These are phyloP conservation scores for Fusarium denticulatum DNA, from an alignment of 2,329 filamentous ascomycete genomes.

Conservation along the genomic window DNA sequence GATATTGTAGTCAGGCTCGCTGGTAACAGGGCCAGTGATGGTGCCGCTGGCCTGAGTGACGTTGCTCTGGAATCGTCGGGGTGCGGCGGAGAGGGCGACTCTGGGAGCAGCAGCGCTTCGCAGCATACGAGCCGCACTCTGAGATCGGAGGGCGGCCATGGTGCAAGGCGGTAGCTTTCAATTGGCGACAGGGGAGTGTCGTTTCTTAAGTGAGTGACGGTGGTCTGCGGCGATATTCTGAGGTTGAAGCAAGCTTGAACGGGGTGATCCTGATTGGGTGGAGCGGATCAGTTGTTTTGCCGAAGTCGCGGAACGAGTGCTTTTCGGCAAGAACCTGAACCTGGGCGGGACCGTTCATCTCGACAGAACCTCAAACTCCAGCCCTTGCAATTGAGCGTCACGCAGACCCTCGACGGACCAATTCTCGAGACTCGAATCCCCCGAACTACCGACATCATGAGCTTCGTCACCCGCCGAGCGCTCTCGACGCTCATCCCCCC, in stretches of 20 bases:
- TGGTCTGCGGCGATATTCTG: slow-evolving; percentile 45
- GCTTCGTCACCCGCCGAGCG: slow-evolving; percentile 88
- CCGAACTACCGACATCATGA: slow-evolving; percentile 74
- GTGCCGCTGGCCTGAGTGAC: slow-evolving; percentile 55
- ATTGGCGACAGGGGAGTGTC: slow-evolving; percentile 35
- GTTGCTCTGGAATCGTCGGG: slow-evolving; percentile 66
- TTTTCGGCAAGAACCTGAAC: slow-evolving; percentile 56
- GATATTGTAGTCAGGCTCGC: slow-evolving; percentile 83
- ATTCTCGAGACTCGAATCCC: slow-evolving; percentile 38
- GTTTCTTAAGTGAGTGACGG: slow-evolving; percentile 38
- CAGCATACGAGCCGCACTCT: slow-evolving; percentile 62
- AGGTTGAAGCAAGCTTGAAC: slow-evolving; percentile 44
- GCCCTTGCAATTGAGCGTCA: slow-evolving; percentile 50
- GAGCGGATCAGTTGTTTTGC: slow-evolving; percentile 55
- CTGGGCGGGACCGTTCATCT: slow-evolving; percentile 40
- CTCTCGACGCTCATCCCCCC: slow-evolving; percentile 99
- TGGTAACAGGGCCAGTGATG: slow-evolving; percentile 57
- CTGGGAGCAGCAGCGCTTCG: slow-evolving; percentile 55
- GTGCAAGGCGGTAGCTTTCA: slow-evolving; percentile 45
- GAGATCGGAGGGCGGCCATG: slow-evolving; percentile 75
- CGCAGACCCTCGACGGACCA: slow-evolving; percentile 45
- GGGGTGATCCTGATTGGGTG: slow-evolving; percentile 53
- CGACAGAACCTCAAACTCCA: slow-evolving; percentile 40
- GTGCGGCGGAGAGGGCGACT: slow-evolving; percentile 53
- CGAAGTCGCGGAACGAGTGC: slow-evolving; percentile 55